Percentiles rank a stretch among this genome's conserved stretches.
These are phyloP conservation scores for Raffaelea deltoideospora DNA, from an alignment of 2,329 filamentous ascomycete genomes.

Conservation along the genomic window DNA sequence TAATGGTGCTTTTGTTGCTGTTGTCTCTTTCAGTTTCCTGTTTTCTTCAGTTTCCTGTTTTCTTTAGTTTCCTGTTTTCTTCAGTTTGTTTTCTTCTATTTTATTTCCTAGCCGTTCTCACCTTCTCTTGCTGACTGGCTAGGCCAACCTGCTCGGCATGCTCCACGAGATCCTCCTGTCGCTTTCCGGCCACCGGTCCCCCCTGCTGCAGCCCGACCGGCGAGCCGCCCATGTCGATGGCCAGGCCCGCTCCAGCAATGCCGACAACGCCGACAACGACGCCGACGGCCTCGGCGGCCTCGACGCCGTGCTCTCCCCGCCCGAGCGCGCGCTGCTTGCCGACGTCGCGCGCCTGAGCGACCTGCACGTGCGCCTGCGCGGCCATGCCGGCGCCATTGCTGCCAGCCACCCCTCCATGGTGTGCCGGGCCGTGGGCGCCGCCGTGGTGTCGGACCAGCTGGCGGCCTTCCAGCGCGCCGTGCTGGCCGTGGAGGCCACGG, in stretches of 20 bases:
- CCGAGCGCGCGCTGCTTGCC: slow-evolving; percentile 68
- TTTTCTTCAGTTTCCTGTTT: no score
- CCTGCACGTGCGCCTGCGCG: slow-evolving; percentile 58
- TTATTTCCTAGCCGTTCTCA: not conserved
- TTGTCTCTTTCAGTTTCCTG: slow-evolving; percentile 1
- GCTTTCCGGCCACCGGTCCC: slow-evolving; percentile 84
- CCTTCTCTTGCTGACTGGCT: not conserved
- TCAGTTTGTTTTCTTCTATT: not conserved
- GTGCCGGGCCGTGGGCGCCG: slow-evolving; percentile 72
- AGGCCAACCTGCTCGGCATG: slow-evolving; percentile 36
- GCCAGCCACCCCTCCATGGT: slow-evolving; percentile 63
- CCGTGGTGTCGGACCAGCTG: slow-evolving; percentile 61
- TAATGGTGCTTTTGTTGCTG: not conserved
- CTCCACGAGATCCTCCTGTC: slow-evolving; percentile 97
- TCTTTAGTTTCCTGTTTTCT: no score
- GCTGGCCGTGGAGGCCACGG: slow-evolving; percentile 64
- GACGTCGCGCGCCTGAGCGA: slow-evolving; percentile 64
- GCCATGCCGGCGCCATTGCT: slow-evolving; percentile 50
- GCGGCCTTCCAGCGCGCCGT: slow-evolving; percentile 71
- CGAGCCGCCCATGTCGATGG: slow-evolving; percentile 16
- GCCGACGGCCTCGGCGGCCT: slow-evolving; percentile 17
- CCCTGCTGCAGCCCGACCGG: slow-evolving; percentile 51
- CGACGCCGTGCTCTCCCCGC: slow-evolving; percentile 47
- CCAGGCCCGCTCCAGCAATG: slow-evolving; percentile 21
- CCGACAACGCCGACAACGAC: not conserved